phyloP scores from a whole-genome alignment of 768 basidiomycete genomes.

The Tylopilus rubrobrunneus region DNA sequence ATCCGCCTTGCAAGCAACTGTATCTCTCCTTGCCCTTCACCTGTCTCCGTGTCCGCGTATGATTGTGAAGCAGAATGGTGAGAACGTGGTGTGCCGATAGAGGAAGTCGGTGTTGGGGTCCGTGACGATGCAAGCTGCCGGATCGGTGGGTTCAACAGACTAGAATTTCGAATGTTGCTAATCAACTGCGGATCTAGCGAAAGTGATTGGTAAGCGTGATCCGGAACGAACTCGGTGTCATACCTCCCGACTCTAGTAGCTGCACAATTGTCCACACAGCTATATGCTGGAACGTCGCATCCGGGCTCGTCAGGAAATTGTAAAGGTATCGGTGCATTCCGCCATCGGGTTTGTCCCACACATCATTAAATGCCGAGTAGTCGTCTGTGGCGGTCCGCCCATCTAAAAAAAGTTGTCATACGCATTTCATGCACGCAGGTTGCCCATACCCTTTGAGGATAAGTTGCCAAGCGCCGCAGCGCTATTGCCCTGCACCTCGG shows the following conservation, averaged over 20 bases:
- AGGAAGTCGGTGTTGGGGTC: conserved; percentile 66
- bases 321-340: conserved; percentile 95
- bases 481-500: conserved; percentile 98
- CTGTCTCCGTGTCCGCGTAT: conserved; percentile 78
- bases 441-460: conserved; percentile 81
- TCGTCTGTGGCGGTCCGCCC: conserved; percentile 65
- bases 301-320: conserved; percentile 87
- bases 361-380: conserved; percentile 95
- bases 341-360: conserved; percentile 97
- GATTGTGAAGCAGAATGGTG: conserved; percentile 67
- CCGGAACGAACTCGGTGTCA: conserved; percentile 7
- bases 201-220: neutral
- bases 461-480: conserved; percentile 97
- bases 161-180: conserved; percentile 85
- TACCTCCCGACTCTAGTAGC: conserved; percentile 91
- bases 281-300: conserved; percentile 99
- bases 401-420: conserved; percentile 41
- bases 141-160: conserved; percentile 79
- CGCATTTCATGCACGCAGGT: neutral
- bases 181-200: conserved; percentile 77
- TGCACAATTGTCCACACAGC: conserved; percentile 99
- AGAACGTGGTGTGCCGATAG: conserved; percentile 69
- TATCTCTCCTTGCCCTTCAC: conserved; percentile 90
- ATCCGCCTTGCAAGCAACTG: conserved; percentile 81
- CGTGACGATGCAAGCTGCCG: conserved; percentile 75